Evolutionary conservation across 768 basidiomycete genomes (phyloP).

Genomic region (Mycena capillaripes): DNA sequence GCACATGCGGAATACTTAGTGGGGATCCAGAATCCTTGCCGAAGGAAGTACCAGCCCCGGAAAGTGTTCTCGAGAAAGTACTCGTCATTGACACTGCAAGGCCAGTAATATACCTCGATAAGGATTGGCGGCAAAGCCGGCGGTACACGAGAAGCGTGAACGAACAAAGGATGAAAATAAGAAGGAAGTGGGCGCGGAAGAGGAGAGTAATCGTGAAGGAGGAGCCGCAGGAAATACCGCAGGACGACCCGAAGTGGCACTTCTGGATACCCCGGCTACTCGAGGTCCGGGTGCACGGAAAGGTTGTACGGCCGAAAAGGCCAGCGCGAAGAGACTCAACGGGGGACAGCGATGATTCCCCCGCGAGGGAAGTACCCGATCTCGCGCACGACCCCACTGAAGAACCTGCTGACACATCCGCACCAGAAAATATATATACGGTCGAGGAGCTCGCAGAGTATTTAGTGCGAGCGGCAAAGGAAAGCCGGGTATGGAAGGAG

Average conservation of each 20-base stretch:
- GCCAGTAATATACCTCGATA: too few relatives aligned
- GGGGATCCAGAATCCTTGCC: slow-evolving; percentile 26
- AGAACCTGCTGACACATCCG: slow-evolving; percentile 34
- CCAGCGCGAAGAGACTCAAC: slow-evolving; percentile 18
- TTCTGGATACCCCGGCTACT: slow-evolving; percentile 5
- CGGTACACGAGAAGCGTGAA: slow-evolving; percentile 19
- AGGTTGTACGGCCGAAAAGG: slow-evolving; percentile 9
- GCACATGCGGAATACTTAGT: slow-evolving; percentile 11
- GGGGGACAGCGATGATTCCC: slow-evolving; percentile 15
- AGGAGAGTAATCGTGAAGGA: not conserved
- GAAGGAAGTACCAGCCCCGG: slow-evolving; percentile 27
- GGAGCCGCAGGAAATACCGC: too few relatives aligned
- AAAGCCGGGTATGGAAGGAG: slow-evolving; percentile 2
- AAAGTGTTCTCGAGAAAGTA: not conserved
- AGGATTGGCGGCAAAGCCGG: not conserved
- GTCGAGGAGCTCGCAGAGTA: slow-evolving; percentile 1
- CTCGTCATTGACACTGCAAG: not conserved
- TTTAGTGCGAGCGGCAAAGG: not conserved
- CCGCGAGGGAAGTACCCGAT: slow-evolving; percentile 19
- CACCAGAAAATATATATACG: not conserved
- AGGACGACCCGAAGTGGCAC: not conserved
- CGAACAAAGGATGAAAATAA: too few relatives aligned
- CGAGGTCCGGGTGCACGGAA: slow-evolving; percentile 15
- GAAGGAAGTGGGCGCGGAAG: not conserved
- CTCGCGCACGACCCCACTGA: too few relatives aligned